Conservation (phyloP, 371 early-diverging fungal species). For the Mortierella sp. region DNA sequence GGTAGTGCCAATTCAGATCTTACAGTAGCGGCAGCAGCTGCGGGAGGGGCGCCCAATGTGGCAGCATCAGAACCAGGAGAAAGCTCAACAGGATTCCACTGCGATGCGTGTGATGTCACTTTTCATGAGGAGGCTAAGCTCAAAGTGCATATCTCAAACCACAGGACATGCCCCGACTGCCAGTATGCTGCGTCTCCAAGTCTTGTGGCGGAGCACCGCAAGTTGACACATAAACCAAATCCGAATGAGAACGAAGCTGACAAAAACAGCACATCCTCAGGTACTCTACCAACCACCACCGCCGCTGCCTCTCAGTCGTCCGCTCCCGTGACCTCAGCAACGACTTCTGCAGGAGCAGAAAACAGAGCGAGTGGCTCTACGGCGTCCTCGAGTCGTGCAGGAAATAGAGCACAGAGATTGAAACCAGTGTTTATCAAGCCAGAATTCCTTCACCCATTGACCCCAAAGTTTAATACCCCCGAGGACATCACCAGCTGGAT, state of each 20-base stretch:
- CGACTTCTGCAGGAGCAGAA: not conserved
- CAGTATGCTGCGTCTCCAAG: constrained; percentile 40
- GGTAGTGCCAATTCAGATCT: not conserved
- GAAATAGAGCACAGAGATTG: constrained; percentile 2
- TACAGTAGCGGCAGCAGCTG: not conserved
- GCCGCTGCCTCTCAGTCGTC: not conserved
- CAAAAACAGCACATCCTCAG: not conserved
- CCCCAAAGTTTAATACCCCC: constrained; percentile 39
- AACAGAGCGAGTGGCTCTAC: not conserved
- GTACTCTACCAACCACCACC: not conserved
- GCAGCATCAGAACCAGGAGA: not conserved
- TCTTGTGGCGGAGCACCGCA: constrained; percentile 38
- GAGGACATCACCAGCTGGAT: constrained; percentile 50
- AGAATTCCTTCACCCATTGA: constrained; percentile 26
- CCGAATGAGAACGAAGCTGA: not conserved
- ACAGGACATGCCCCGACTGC: constrained; percentile 40
- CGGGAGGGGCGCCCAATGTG: not conserved
- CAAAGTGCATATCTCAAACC: constrained; percentile 28
- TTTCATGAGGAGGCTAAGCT: constrained; percentile 41
- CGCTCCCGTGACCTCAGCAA: constrained; percentile 1
- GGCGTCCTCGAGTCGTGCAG: not conserved
- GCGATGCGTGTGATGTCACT: constrained; percentile 45
- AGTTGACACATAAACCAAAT: constrained; percentile 26
- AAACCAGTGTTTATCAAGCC: constrained; percentile 11
- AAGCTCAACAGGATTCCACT: constrained; percentile 20